phyloP scores from a whole-genome alignment of 768 basidiomycete genomes.

The Gyrodon lividus region DNA sequence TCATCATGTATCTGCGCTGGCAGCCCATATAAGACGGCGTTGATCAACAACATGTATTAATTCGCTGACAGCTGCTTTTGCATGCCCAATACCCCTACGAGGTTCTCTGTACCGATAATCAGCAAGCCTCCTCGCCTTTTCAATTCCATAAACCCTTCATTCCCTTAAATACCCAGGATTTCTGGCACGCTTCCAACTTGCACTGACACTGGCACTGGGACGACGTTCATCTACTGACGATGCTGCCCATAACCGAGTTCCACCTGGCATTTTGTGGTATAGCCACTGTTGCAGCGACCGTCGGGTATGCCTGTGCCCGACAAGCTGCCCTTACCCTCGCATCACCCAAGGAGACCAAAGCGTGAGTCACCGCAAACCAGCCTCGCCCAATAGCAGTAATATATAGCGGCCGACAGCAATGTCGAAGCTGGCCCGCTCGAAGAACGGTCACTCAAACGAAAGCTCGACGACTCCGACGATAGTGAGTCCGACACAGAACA shows the following conservation, averaged over 20 bases:
- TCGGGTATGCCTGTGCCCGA: constrained; percentile 56
- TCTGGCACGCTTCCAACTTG: constrained; percentile 10
- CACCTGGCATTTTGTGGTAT: constrained; percentile 56
- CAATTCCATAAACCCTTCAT: constrained; percentile 12
- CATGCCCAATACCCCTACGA: constrained; percentile 20
- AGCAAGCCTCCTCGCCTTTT: constrained; percentile 1
- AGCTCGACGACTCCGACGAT: constrained; percentile 28
- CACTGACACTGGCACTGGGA: neutral
- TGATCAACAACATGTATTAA: constrained; percentile 18
- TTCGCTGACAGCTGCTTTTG: constrained; percentile 9
- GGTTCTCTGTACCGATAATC: constrained; percentile 23
- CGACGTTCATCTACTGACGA: constrained; percentile 18
- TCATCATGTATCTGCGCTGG: constrained; percentile 22
- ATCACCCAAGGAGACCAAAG: constrained; percentile 20
- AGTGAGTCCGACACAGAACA: constrained; percentile 31
- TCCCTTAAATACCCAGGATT: constrained; percentile 21
- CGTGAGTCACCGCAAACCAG: constrained; percentile 33
- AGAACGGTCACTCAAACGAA: constrained; percentile 34
- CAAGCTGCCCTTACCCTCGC: constrained; percentile 28
- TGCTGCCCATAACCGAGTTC: constrained; percentile 53
- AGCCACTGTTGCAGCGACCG: constrained; percentile 58
- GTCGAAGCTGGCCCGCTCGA: constrained; percentile 26
- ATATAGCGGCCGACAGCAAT: constrained; percentile 30
- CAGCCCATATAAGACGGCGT: constrained; percentile 32
- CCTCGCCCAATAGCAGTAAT: constrained; percentile 29